Evolutionary conservation across 176 grass and related monocot species (phyloP), one percentile per base, ranked within the genome.

Genomic region (Carex parvula): DNA sequence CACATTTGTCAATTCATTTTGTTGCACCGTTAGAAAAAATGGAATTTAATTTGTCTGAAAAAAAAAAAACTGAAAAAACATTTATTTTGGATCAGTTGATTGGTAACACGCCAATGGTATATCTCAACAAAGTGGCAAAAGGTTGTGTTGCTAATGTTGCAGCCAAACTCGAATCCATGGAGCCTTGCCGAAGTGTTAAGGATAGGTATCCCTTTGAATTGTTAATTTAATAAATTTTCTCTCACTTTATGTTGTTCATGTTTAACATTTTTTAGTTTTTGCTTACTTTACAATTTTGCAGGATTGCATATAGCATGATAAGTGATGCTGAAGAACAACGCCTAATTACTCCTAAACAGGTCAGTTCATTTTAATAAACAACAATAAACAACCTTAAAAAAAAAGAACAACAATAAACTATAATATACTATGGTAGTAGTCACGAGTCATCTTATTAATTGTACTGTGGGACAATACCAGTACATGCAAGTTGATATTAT

Each of bases 131-230:
- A 72, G 87, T 95, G 16, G 91, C 90, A 41, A 88, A 95, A 57
- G 96, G 93, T 11, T 99, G 91, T 83, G 88, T 93, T 4, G 96
- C 93, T 35, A 99, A 87, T 81, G 88, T 99, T 14, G 86, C 96
- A n/a, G 96, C 96, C 79, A 99, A 99, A 72, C 93, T 99, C 0
- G 93, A 99, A 84, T 99, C 92, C 44, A 88, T 95, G 91, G 96
- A 91, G 67, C 96, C 96, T 81, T 92, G 93, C 71, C 83, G 88
- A 39, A 98, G 92, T 70, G 89, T 99, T 56, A 99, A 99, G 87
- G 96, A 99, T 64, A 93, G 96, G 91, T 95, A 88, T 33, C 12
- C 29, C 73, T 44, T 85, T 58, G 20, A 32, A 33, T 48, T 63
- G 3, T 53, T 74, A 55, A 66, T 67, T 52, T n/a, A 5, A n/a